Conservation (phyloP, 1,284 basidiomycete genomes). For the Microbotryum saponariae region DNA sequence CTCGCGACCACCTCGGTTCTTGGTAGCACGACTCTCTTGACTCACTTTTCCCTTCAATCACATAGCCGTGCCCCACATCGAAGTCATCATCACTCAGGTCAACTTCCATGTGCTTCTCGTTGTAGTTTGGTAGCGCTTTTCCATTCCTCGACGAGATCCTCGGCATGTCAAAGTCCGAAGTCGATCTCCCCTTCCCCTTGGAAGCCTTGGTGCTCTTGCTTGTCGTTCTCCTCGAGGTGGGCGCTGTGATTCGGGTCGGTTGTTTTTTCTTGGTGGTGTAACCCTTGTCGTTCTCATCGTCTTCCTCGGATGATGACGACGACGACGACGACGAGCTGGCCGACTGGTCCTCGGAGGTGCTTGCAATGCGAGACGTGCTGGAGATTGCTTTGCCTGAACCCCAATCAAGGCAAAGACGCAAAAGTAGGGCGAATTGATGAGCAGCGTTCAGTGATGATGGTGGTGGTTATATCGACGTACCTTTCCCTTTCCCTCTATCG, state of each 20-base stretch:
- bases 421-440: not conserved
- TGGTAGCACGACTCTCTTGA: not conserved
- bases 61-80: constrained; percentile 9
- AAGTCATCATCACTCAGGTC: constrained; percentile 22
- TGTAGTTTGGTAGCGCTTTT: constrained; percentile 32
- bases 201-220: constrained; percentile 3
- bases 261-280: constrained; percentile 24
- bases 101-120: constrained; percentile 27
- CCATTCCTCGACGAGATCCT: constrained; percentile 32
- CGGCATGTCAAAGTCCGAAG: constrained; percentile 28
- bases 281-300: constrained; percentile 13
- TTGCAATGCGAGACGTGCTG: no score
- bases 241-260: constrained; percentile 1
- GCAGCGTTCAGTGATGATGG: no score
- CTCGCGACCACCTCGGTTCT: no score
- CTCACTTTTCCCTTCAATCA: constrained; percentile 11
- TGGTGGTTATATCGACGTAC: not conserved
- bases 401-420: not conserved
- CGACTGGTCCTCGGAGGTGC: constrained; percentile 14
- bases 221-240: not conserved
- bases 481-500: constrained; percentile 33
- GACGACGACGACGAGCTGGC: constrained; percentile 12
- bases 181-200: constrained; percentile 8
- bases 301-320: not conserved
- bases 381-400: no score